Percentiles rank a stretch among this genome's conserved stretches.
Evolutionary conservation across 1,139 yeast genomes (phyloP).

Genomic region (Blastobotrys persicus): DNA sequence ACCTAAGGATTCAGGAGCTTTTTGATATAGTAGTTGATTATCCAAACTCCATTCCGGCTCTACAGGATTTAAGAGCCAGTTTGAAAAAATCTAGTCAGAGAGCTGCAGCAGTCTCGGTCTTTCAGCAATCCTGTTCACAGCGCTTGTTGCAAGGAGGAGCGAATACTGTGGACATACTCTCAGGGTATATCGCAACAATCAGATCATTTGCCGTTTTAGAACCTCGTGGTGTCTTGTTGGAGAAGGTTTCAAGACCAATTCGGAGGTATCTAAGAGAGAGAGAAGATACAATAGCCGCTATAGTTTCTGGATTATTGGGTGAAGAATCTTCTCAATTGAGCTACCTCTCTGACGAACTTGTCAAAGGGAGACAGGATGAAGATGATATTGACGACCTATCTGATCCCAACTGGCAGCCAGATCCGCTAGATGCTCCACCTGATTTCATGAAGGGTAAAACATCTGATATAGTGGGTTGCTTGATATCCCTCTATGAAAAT

Average conservation of each 20-base stretch:
- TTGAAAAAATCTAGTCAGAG: conserved; percentile 42
- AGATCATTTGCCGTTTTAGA: conserved; percentile 74
- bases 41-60: conserved; percentile 59
- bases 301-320: conserved; percentile 71
- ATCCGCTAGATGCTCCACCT: conserved; percentile 89
- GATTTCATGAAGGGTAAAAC: conserved; percentile 63
- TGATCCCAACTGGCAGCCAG: conserved; percentile 76
- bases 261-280: conserved; percentile 65
- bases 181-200: conserved; percentile 69
- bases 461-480: conserved; percentile 66
- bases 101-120: conserved; percentile 52
- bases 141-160: conserved; percentile 77
- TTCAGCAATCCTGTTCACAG: conserved; percentile 50
- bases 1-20: conserved; percentile 56
- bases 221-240: conserved; percentile 80
- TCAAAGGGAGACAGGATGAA: conserved; percentile 15
- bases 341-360: conserved; percentile 56
- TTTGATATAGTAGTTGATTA: conserved; percentile 58
- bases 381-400: conserved; percentile 39
- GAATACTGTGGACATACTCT: conserved; percentile 70
- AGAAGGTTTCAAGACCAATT: conserved; percentile 73
- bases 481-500: conserved; percentile 74
- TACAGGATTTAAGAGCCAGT: conserved; percentile 56
- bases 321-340: conserved; percentile 46
- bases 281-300: conserved; percentile 65